Conservation (phyloP, 108 stramenopile genomes). For the Schizochytrium sp. region DNA sequence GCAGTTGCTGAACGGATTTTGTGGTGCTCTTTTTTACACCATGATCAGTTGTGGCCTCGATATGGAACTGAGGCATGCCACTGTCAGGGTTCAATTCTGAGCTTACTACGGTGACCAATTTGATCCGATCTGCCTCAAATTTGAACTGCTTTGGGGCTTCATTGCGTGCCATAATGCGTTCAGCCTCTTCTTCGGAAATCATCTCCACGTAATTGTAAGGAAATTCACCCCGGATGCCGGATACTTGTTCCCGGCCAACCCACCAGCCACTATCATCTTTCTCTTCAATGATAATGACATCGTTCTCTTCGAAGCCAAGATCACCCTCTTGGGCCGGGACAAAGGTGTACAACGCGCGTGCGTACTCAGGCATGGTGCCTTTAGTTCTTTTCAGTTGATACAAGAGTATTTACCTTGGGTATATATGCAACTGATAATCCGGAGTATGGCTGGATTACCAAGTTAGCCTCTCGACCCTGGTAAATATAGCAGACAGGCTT, state of each 20-base stretch:
- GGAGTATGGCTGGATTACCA: too few species aligned
- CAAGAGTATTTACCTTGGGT: background rate
- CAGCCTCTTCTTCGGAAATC: constrained; percentile 46
- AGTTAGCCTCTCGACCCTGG: too few species aligned
- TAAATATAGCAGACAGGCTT: too few species aligned
- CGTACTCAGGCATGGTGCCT: background rate
- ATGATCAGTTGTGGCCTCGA: background rate
- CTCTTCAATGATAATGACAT: constrained; percentile 68
- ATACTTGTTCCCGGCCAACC: background rate
- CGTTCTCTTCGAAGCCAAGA: constrained; percentile 67
- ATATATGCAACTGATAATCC: too few species aligned
- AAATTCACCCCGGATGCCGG: constrained; percentile 44
- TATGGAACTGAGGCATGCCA: background rate
- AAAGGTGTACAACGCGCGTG: constrained; percentile 68
- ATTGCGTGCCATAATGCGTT: background rate
- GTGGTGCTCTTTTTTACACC: background rate
- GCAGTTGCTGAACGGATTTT: background rate
- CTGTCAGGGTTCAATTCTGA: background rate
- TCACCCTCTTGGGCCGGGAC: constrained; percentile 69
- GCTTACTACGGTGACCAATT: background rate
- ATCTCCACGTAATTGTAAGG: constrained; percentile 54
- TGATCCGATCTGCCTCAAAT: constrained; percentile 29
- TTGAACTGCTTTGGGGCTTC: constrained; percentile 24
- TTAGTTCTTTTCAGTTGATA: background rate
- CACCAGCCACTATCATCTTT: constrained; percentile 58